phyloP scores from a whole-genome alignment of 2,329 filamentous ascomycete genomes.

The Tolypocladium paradoxum region DNA sequence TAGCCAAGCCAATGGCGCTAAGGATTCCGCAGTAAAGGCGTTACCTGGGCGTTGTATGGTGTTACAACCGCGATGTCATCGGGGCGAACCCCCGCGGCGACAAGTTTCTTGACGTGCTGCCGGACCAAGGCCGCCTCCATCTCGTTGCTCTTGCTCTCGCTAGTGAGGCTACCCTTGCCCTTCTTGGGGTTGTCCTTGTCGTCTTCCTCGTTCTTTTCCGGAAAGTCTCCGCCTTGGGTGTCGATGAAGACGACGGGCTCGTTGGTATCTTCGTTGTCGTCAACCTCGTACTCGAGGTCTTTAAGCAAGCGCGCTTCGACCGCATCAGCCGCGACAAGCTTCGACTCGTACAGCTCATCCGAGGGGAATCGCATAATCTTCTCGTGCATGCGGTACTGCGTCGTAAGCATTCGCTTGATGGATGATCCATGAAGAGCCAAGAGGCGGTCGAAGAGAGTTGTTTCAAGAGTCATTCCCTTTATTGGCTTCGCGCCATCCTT shows the following conservation, averaged over 20 bases:
- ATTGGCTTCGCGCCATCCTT: slow-evolving; percentile 26
- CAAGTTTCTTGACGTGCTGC: slow-evolving; percentile 63
- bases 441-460: slow-evolving; percentile 86
- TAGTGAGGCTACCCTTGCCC: slow-evolving; percentile 31
- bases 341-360: slow-evolving; percentile 72
- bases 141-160: slow-evolving; percentile 77
- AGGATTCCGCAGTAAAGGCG: not conserved
- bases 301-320: slow-evolving; percentile 68
- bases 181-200: slow-evolving; percentile 37
- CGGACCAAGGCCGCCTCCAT: slow-evolving; percentile 77
- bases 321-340: slow-evolving; percentile 67
- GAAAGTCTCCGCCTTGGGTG: slow-evolving; percentile 88
- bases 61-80: slow-evolving; percentile 90
- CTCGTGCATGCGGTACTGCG: slow-evolving; percentile 97
- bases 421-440: slow-evolving; percentile 66
- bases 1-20: slow-evolving; percentile 8
- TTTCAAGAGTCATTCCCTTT: slow-evolving; percentile 59
- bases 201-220: slow-evolving; percentile 70
- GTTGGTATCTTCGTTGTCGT: slow-evolving; percentile 73
- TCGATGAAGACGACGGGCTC: slow-evolving; percentile 91
- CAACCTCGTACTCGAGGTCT: slow-evolving; percentile 66
- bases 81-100: slow-evolving; percentile 68
- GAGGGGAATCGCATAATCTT: slow-evolving; percentile 93
- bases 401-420: slow-evolving; percentile 92
- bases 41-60: slow-evolving; percentile 86